These are phyloP conservation scores for Lasiodiplodia citricola DNA, from an alignment of 2,329 filamentous ascomycete genomes.

Conservation along the genomic window DNA sequence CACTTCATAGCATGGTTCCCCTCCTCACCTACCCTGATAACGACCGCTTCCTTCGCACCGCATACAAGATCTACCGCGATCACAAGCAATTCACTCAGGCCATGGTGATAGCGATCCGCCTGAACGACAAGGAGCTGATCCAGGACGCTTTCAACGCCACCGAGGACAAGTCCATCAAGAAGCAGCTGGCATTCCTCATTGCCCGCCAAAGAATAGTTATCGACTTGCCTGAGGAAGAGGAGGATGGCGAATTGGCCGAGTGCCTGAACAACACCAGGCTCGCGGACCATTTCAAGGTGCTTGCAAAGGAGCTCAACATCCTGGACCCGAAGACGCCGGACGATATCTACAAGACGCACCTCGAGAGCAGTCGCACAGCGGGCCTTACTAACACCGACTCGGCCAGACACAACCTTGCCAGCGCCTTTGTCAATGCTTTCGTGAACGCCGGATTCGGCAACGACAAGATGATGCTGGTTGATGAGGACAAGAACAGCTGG, in stretches of 20 bases:
- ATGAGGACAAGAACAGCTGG: conserved; percentile 84
- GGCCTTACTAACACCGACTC: conserved; percentile 95
- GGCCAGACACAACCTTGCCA: conserved; percentile 91
- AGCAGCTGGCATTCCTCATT: conserved; percentile 92
- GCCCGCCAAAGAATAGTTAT: conserved; percentile 89
- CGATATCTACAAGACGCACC: conserved; percentile 98
- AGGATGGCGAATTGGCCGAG: conserved; percentile 77
- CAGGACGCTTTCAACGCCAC: conserved; percentile 80
- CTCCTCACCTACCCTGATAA: conserved; percentile 97
- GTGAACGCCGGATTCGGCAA: conserved; percentile 94
- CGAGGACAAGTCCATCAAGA: conserved; percentile 80
- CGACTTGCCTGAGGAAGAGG: conserved; percentile 68
- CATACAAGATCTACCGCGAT: conserved; percentile 89
- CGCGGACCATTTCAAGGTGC: conserved; percentile 88
- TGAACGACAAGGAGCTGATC: conserved; percentile 88
- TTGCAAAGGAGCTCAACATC: conserved; percentile 96
- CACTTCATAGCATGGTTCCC: conserved; percentile 78
- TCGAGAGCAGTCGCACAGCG: conserved; percentile 91
- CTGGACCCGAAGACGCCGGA: conserved; percentile 95
- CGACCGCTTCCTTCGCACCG: conserved; percentile 89
- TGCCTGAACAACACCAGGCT: conserved; percentile 87
- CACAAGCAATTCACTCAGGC: conserved; percentile 95
- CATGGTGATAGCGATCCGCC: conserved; percentile 88
- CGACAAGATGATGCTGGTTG: conserved; percentile 96
- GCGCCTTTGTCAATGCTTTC: conserved; percentile 95